Base-by-base conservation (phyloP, 768 basidiomycete species). In the Melanogaster broomeanus region DNA sequence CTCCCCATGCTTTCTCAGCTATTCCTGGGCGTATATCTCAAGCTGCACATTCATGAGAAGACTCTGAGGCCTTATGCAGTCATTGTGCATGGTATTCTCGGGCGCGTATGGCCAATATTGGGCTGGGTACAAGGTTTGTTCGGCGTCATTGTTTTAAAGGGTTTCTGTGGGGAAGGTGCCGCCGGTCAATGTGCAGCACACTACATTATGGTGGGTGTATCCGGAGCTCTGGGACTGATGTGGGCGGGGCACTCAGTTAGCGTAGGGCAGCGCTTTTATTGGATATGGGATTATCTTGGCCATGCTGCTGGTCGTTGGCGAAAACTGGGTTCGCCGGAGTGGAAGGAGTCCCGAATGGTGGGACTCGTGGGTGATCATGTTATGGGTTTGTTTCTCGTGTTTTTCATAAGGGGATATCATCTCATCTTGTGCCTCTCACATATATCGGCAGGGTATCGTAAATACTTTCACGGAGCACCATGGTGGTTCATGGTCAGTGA, bases 381-480 rank as follows among this genome's bases (percentile, higher is more conserved):
- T 74, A n/a, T 79, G 78, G 78, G 77, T 87, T 54, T 35, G 82
- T 70, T 37, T 42, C 15, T 22, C 15, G 13, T 19, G 37, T 28
- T 43, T 39, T 7, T 19, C 18, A 16, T 21, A 11, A 13, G 15
- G 19, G n/a, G 18, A 31, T 42, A 31, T 41, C 25, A 35, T 39
- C 15, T 33, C 43, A 33, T 7, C 40, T 55, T 15, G 53, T 35
- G 16, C 41, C 2, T 12, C 12, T 11, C 13, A 15, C 7, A 31
- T 45, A 49, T 54, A n/a, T n/a, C n/a, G 5, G 2, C 30, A 59
- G 58, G 67, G 50, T 28, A 51, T 60, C 82, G 87, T 97, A 50
- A 96, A 97, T 59, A 95, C 93, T 0, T 95, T 96, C 65, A 95
- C 93, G 0, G 90, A 93, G 62, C 93, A 97, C 64, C 88, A 84